A percentile compares a stretch with the other conserved stretches of the same genome.
These are phyloP conservation scores for Euphrasia confusa DNA, from an alignment of 257 asterid species.

Conservation along the genomic window DNA sequence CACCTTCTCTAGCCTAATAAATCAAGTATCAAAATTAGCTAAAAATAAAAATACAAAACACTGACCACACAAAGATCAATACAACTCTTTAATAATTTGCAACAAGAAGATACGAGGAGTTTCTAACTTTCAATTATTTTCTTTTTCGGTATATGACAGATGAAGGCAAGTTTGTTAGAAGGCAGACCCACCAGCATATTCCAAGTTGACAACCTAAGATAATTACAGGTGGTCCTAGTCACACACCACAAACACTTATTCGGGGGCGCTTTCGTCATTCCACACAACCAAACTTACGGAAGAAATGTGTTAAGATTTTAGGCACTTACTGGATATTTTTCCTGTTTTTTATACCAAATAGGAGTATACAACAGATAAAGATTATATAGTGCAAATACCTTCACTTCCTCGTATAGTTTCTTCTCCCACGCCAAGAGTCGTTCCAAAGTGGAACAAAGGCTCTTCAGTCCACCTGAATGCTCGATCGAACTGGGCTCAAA, in stretches of 20 bases:
- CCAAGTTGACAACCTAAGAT: slow-evolving; percentile 32
- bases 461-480: slow-evolving; percentile 52
- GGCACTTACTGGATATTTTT: slow-evolving; percentile 24
- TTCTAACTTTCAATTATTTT: no score
- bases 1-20: slow-evolving; percentile 84
- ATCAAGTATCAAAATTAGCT: neutral
- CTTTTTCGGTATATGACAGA: no score
- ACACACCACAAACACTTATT: slow-evolving; percentile 27
- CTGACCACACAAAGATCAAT: no score
- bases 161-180: slow-evolving; percentile 32
- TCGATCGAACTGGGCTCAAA: slow-evolving; percentile 67
- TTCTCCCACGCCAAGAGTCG: slow-evolving; percentile 98
- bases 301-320: slow-evolving; percentile 20
- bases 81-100: no score
- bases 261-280: slow-evolving; percentile 32
- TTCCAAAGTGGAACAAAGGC: slow-evolving; percentile 87
- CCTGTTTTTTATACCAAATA: neutral
- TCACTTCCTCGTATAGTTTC: slow-evolving; percentile 87
- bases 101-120: no score
- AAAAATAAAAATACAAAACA: no score
- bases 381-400: slow-evolving; percentile 44
- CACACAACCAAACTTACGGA: slow-evolving; percentile 21
- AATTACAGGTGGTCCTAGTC: slow-evolving; percentile 36
- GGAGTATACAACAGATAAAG: slow-evolving; percentile 3
- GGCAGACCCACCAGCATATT: slow-evolving; percentile 41